phyloP scores from a whole-genome alignment of 768 basidiomycete genomes.

The Trametes cingulata region DNA sequence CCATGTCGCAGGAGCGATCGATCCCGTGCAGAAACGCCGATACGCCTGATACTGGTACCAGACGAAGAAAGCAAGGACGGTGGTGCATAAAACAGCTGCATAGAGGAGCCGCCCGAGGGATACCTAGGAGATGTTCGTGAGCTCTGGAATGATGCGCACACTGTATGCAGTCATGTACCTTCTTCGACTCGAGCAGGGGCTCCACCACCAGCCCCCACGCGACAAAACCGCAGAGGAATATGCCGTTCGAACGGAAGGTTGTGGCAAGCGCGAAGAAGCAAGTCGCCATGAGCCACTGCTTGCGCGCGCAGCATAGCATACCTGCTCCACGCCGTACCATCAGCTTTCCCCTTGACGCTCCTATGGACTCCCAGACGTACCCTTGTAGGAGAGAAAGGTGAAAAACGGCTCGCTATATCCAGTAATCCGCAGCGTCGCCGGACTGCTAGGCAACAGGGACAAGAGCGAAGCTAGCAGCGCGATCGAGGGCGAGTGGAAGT shows the following conservation, averaged over 20 bases:
- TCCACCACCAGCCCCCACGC: slow-evolving; percentile 67
- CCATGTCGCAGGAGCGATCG: slow-evolving; percentile 47
- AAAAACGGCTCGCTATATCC: slow-evolving; percentile 88
- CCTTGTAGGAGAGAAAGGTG: slow-evolving; percentile 76
- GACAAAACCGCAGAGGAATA: slow-evolving; percentile 75
- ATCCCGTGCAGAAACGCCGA: slow-evolving; percentile 55
- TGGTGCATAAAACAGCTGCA: slow-evolving; percentile 42
- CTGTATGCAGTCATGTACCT: slow-evolving; percentile 30
- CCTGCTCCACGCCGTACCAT: slow-evolving; percentile 37
- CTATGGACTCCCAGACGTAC: slow-evolving; percentile 34
- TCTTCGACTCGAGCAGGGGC: slow-evolving; percentile 46
- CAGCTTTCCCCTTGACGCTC: not conserved
- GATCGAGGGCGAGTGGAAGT: slow-evolving; percentile 55
- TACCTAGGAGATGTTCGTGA: slow-evolving; percentile 33
- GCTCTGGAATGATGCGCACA: not conserved
- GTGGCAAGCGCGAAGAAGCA: slow-evolving; percentile 64
- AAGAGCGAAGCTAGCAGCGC: slow-evolving; percentile 65
- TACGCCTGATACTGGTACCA: slow-evolving; percentile 73
- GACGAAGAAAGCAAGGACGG: slow-evolving; percentile 67
- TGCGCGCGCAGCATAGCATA: slow-evolving; percentile 55
- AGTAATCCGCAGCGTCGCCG: slow-evolving; percentile 66
- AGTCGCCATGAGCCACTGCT: slow-evolving; percentile 56
- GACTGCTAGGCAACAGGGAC: slow-evolving; percentile 81
- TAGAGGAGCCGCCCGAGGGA: slow-evolving; percentile 35
- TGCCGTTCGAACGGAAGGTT: slow-evolving; percentile 75